These are phyloP conservation scores for Spatholobus suberectus DNA, from an alignment of 306 rosid species.

Conservation along the genomic window DNA sequence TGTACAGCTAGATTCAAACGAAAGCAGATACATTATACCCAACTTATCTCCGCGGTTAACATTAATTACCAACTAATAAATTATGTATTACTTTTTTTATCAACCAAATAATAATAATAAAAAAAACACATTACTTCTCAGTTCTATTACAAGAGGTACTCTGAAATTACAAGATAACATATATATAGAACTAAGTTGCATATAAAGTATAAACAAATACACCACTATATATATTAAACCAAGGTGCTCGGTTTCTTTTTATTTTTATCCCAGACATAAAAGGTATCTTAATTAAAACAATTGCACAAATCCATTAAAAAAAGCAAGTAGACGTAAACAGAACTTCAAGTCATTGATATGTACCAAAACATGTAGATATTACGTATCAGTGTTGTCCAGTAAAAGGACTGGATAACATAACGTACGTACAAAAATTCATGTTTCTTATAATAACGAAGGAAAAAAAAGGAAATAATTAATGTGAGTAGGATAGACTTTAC, in stretches of 20 bases:
- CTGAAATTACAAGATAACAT: too few species aligned
- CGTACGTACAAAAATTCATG: conserved; percentile 1
- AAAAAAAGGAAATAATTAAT: background rate
- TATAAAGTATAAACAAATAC: too few species aligned
- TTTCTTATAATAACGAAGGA: background rate
- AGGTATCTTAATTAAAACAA: background rate
- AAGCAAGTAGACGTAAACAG: background rate
- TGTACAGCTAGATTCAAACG: background rate
- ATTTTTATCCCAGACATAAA: background rate
- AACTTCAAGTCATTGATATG: background rate
- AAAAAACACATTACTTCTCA: too few species aligned
- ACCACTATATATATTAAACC: background rate
- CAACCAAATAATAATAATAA: too few species aligned
- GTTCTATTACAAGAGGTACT: too few species aligned
- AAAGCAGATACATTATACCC: too few species aligned
- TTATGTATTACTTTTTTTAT: too few species aligned
- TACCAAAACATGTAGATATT: background rate
- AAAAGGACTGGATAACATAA: background rate
- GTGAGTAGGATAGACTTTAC: background rate
- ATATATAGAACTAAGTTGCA: background rate
- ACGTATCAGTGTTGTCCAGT: conserved; percentile 20
- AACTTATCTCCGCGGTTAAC: too few species aligned
- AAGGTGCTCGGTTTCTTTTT: background rate
- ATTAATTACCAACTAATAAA: too few species aligned
- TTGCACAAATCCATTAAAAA: background rate